These are phyloP conservation scores for Avena insularis DNA, from an alignment of 176 grass and related monocot species.

Conservation along the genomic window DNA sequence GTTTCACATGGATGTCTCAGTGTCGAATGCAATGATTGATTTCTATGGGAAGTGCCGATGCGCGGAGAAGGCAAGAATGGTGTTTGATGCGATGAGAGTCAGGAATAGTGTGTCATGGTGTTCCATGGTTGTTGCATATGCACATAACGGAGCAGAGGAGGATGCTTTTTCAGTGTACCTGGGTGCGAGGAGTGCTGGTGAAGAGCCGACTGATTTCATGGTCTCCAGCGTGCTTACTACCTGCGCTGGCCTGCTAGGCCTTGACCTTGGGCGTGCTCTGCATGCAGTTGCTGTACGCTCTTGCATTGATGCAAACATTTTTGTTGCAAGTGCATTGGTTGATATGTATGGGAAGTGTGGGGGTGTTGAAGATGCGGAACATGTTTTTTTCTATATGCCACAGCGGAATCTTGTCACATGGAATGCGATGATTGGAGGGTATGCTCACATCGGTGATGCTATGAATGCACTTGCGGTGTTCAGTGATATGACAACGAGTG, in stretches of 20 bases:
- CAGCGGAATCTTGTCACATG: slow-evolving; percentile 69
- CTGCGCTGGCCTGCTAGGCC: slow-evolving; percentile 68
- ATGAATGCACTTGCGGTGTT: slow-evolving; percentile 62
- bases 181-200: slow-evolving; percentile 63
- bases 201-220: slow-evolving; percentile 73
- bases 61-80: slow-evolving; percentile 42
- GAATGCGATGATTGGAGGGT: slow-evolving; percentile 77
- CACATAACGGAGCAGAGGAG: slow-evolving; percentile 73
- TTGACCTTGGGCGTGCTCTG: slow-evolving; percentile 66
- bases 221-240: slow-evolving; percentile 79
- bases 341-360: slow-evolving; percentile 92
- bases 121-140: slow-evolving; percentile 64
- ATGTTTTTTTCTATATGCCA: slow-evolving; percentile 60
- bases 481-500: slow-evolving; percentile 59
- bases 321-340: slow-evolving; percentile 73
- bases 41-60: slow-evolving; percentile 78
- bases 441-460: slow-evolving; percentile 71
- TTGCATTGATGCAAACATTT: slow-evolving; percentile 68
- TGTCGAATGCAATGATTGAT: slow-evolving; percentile 73
- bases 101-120: slow-evolving; percentile 85
- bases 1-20: slow-evolving; percentile 53
- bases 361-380: slow-evolving; percentile 56
- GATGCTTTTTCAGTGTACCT: slow-evolving; percentile 68
- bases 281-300: slow-evolving; percentile 65
- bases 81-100: slow-evolving; percentile 67